Percentiles rank a stretch among this genome's conserved stretches.
phyloP scores from a whole-genome alignment of 768 basidiomycete genomes.

The Peribolospora baueri region DNA sequence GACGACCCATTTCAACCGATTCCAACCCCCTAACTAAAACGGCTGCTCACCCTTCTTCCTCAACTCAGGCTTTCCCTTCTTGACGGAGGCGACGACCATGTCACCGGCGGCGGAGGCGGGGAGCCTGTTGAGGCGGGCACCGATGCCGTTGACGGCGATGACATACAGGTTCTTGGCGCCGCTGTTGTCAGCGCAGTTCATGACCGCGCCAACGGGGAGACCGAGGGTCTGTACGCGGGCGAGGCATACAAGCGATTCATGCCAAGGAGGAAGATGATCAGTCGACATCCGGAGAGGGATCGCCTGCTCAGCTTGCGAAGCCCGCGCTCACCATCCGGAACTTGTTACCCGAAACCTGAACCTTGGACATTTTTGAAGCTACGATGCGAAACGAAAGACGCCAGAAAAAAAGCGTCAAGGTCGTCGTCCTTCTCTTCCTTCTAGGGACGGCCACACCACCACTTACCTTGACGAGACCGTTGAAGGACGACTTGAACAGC shows the following conservation, averaged over 20 bases:
- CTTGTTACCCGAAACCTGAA: constrained; percentile 57
- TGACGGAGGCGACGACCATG: constrained; percentile 89
- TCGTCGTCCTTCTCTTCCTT: constrained; percentile 44
- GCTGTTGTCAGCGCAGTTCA: constrained; percentile 80
- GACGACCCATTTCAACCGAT: neutral
- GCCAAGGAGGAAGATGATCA: neutral
- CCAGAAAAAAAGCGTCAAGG: constrained; percentile 27
- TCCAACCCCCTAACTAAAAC: neutral
- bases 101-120: constrained; percentile 55
- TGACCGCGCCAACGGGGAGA: constrained; percentile 62
- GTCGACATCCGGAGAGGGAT: neutral
- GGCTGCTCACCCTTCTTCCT: constrained; percentile 81
- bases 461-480: too few species aligned
- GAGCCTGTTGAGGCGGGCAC: constrained; percentile 86
- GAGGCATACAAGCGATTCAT: neutral
- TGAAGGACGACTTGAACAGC: too few species aligned
- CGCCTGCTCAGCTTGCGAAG: neutral
- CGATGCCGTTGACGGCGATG: constrained; percentile 87
- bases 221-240: constrained; percentile 30
- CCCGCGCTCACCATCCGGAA: constrained; percentile 46
- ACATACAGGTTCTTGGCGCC: constrained; percentile 88
- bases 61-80: constrained; percentile 99
- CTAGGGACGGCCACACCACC: neutral
- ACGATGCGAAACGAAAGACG: neutral
- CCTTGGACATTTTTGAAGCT: neutral